Evolutionary conservation across 257 asterid species (phyloP).

Genomic region (Catharanthus roseus): DNA sequence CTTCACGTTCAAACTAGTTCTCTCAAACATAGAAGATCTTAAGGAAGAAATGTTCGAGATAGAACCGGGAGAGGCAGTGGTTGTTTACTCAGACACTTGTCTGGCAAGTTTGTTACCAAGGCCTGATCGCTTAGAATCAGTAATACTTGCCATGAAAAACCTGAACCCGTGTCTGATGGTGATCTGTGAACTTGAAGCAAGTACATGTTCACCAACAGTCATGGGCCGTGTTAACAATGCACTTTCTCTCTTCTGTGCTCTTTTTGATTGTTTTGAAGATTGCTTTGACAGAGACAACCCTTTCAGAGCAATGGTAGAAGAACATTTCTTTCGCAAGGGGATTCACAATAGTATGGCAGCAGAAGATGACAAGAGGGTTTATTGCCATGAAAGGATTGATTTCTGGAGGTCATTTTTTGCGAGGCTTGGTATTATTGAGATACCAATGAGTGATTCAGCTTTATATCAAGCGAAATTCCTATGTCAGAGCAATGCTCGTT

Average conservation of each 20-base stretch:
- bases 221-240: conserved; percentile 46
- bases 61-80: no score
- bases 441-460: conserved; percentile 29
- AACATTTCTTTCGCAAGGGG: conserved; percentile 14
- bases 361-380: conserved; percentile 38
- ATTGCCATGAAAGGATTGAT: conserved; percentile 14
- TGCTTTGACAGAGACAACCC: conserved; percentile 27
- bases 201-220: conserved; percentile 29
- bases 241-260: conserved; percentile 30
- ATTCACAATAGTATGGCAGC: conserved; percentile 37
- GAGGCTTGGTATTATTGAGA: conserved; percentile 26
- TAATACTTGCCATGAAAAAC: background rate
- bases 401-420: conserved; percentile 32
- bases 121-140: no score
- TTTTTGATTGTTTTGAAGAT: conserved; percentile 32
- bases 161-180: conserved; percentile 33
- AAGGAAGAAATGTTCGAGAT: no score
- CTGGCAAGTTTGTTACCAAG: no score
- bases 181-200: conserved; percentile 41
- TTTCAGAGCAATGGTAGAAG: conserved; percentile 30
- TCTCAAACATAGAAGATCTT: no score
- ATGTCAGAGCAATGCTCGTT: conserved; percentile 15
- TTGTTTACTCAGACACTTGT: no score
- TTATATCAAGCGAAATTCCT: conserved; percentile 32
- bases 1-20: no score